Conservation (phyloP, 2,329 filamentous ascomycete species). For the Exophiala calicioides region DNA sequence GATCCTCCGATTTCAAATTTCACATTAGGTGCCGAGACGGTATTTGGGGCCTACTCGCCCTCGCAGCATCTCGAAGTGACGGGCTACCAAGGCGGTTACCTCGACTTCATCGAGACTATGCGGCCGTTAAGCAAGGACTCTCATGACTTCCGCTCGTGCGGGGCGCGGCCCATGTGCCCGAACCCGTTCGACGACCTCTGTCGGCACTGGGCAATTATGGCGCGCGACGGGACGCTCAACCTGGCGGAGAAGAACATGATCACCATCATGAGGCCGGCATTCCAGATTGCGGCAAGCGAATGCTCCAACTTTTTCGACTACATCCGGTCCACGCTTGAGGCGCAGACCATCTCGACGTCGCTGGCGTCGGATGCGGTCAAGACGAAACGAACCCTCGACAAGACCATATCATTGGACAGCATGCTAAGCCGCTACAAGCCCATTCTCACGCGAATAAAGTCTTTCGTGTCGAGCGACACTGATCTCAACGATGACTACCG, state of each 20-base stretch:
- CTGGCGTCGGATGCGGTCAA: constrained; percentile 18
- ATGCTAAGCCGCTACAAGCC: constrained; percentile 28
- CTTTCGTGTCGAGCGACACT: constrained; percentile 17
- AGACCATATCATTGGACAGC: constrained; percentile 24
- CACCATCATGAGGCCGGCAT: constrained; percentile 26
- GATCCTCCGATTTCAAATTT: constrained; percentile 28
- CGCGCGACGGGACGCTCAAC: constrained; percentile 19
- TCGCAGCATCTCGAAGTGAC: constrained; percentile 22
- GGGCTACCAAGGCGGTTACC: constrained; percentile 27
- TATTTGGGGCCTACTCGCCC: constrained; percentile 19
- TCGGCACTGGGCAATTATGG: constrained; percentile 26
- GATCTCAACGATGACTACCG: constrained; percentile 27
- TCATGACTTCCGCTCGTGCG: constrained; percentile 27
- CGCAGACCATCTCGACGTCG: constrained; percentile 19
- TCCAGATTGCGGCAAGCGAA: constrained; percentile 28
- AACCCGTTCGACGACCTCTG: constrained; percentile 29
- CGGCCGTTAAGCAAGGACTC: constrained; percentile 18
- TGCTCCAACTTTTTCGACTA: constrained; percentile 27
- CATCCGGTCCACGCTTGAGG: constrained; percentile 23
- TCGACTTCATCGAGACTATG: constrained; percentile 25
- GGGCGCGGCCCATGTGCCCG: constrained; percentile 19
- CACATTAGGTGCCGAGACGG: constrained; percentile 19
- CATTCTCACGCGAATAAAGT: constrained; percentile 24
- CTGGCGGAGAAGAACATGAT: constrained; percentile 16
- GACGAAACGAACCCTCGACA: constrained; percentile 21